These are phyloP conservation scores for Pseudozyma hubeiensis DNA, from an alignment of 1,284 basidiomycete species.

Conservation along the genomic window DNA sequence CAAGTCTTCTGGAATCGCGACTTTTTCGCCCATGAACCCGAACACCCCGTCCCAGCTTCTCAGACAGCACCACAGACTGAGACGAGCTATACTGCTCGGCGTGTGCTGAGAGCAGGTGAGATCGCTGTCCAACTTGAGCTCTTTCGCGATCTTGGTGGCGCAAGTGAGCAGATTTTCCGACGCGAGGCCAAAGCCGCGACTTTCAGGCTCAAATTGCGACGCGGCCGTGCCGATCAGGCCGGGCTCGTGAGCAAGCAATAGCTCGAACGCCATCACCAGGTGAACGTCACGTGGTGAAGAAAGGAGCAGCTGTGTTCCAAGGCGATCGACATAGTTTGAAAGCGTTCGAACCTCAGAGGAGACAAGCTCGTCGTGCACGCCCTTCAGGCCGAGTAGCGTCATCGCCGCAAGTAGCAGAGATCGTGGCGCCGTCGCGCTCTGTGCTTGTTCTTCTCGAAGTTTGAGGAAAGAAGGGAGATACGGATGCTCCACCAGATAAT, in stretches of 20 bases:
- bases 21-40: constrained; percentile 9
- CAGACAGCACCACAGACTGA: constrained; percentile 31
- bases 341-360: constrained; percentile 18
- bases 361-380: constrained; percentile 6
- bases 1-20: constrained; percentile 7
- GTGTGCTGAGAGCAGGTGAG: not conserved
- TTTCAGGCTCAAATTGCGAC: constrained; percentile 18
- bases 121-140: constrained; percentile 13
- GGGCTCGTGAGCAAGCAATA: constrained; percentile 31
- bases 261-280: constrained; percentile 32
- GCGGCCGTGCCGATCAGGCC: constrained; percentile 29
- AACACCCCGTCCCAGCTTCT: constrained; percentile 17
- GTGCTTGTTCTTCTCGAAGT: constrained; percentile 10
- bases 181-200: constrained; percentile 25
- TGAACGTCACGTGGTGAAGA: constrained; percentile 24
- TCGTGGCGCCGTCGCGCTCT: constrained; percentile 6
- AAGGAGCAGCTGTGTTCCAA: constrained; percentile 25
- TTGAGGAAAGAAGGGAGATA: constrained; percentile 18
- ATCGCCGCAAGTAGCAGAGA: constrained; percentile 30
- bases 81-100: not conserved
- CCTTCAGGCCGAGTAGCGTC: constrained; percentile 15
- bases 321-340: constrained; percentile 20
- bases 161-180: constrained; percentile 37
- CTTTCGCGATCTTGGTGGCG: constrained; percentile 22
- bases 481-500: constrained; percentile 28